phyloP scores from a whole-genome alignment of 768 basidiomycete genomes.

The Symmetrospora coprosmae region DNA sequence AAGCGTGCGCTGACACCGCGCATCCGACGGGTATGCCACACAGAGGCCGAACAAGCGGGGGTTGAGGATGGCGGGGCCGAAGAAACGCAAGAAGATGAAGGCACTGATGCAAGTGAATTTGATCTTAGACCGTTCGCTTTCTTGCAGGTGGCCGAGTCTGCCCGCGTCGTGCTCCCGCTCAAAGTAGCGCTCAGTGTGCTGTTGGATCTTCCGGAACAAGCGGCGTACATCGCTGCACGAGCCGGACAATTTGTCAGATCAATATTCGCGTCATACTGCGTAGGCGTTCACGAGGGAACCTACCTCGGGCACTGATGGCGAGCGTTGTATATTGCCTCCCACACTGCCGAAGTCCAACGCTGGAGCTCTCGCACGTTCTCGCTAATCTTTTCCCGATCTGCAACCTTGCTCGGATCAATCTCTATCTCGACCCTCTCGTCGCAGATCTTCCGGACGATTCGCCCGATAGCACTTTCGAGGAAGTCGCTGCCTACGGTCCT shows the following conservation, averaged over 20 bases:
- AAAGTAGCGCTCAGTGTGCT: constrained; percentile 26
- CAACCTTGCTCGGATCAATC: constrained; percentile 54
- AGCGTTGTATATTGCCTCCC: constrained; percentile 64
- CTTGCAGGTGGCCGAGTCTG: background rate
- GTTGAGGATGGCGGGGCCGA: constrained; percentile 77
- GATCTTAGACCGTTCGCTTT: constrained; percentile 34
- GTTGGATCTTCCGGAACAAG: constrained; percentile 31
- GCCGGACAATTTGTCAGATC: background rate
- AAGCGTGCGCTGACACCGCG: constrained; percentile 50
- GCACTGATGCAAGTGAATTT: constrained; percentile 75
- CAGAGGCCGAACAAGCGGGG: constrained; percentile 65
- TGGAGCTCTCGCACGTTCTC: constrained; percentile 56
- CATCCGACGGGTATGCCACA: constrained; percentile 40
- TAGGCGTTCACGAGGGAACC: background rate
- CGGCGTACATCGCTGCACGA: constrained; percentile 29
- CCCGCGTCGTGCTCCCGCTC: constrained; percentile 9
- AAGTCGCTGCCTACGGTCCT: constrained; percentile 65
- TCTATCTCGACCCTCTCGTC: constrained; percentile 64
- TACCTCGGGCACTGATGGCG: constrained; percentile 50
- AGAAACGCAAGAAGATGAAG: constrained; percentile 76
- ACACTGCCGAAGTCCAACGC: constrained; percentile 64
- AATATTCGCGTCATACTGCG: too few species aligned
- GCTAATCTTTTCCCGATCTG: constrained; percentile 41
- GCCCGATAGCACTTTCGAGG: constrained; percentile 64
- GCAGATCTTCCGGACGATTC: constrained; percentile 54